Percentiles rank a stretch among this genome's conserved stretches.
phyloP scores from a whole-genome alignment of 768 basidiomycete species.

The Phlegmacium glaucopus region DNA sequence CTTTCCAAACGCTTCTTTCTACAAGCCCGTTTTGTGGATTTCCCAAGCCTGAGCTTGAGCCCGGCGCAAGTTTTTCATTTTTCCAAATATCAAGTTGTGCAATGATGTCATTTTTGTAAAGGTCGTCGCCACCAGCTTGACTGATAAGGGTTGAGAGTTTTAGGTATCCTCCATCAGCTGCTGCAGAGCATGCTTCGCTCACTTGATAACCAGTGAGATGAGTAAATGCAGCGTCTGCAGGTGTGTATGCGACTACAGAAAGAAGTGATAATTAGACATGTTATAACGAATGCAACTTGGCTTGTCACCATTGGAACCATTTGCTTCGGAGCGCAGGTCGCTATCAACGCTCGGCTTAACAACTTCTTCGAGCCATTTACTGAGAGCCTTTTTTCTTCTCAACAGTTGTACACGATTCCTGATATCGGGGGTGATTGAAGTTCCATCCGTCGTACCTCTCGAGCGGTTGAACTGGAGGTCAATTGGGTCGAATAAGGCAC shows the following conservation, averaged over 20 bases:
- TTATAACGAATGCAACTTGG: not conserved
- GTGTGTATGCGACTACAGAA: constrained; percentile 33
- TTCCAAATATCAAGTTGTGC: constrained; percentile 84
- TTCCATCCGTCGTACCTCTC: constrained; percentile 12
- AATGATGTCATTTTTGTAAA: constrained; percentile 68
- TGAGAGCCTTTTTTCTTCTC: constrained; percentile 75
- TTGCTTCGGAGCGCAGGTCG: constrained; percentile 45
- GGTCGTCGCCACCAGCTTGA: constrained; percentile 77
- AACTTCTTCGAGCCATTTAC: constrained; percentile 78
- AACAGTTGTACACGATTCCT: constrained; percentile 58
- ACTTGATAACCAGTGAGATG: constrained; percentile 86
- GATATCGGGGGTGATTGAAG: constrained; percentile 54
- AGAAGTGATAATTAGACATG: not conserved
- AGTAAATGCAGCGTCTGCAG: constrained; percentile 59
- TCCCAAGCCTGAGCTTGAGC: constrained; percentile 26
- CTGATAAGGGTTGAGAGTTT: constrained; percentile 88
- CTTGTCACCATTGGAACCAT: constrained; percentile 24
- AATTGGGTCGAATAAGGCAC: constrained; percentile 84
- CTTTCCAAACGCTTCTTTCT: constrained; percentile 57
- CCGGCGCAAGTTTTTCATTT: constrained; percentile 47
- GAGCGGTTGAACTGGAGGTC: constrained; percentile 53
- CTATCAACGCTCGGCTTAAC: constrained; percentile 70
- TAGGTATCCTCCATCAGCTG: constrained; percentile 72
- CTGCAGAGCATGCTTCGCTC: constrained; percentile 73
- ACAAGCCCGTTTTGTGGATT: constrained; percentile 37